Evolutionary conservation across 2,329 filamentous ascomycete genomes (phyloP).

Genomic region (Ophiostoma pallidulum): DNA sequence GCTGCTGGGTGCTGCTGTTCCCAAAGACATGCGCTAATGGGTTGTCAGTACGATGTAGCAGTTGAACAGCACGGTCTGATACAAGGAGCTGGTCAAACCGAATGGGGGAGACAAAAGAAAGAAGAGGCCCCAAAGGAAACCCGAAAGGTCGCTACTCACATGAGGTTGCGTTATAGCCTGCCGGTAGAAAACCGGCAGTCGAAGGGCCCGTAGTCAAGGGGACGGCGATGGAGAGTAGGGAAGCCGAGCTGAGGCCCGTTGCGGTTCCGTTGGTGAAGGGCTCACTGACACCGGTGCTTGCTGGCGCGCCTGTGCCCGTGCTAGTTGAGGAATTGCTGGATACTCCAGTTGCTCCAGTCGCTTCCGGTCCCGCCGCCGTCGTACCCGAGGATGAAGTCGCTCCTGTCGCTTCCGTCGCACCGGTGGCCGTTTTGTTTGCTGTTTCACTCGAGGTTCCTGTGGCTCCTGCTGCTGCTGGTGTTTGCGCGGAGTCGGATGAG

Average conservation of each 20-base stretch:
- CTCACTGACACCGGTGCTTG: not conserved
- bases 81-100: not conserved
- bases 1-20: slow-evolving; percentile 7
- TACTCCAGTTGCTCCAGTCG: not conserved
- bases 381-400: not conserved
- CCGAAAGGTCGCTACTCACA: not conserved
- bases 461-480: not conserved
- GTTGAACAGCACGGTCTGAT: too few species aligned
- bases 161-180: not conserved
- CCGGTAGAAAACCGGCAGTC: not conserved
- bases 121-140: not conserved
- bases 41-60: not conserved
- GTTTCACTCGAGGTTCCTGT: too few species aligned
- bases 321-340: not conserved
- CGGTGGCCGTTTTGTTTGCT: too few species aligned
- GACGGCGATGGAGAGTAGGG: not conserved
- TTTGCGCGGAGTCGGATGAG: slow-evolving; percentile 3
- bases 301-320: not conserved
- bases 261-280: slow-evolving; percentile 5
- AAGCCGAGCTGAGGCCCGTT: not conserved
- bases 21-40: not conserved
- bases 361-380: too few species aligned
- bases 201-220: slow-evolving; percentile 9
- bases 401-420: not conserved
- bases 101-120: not conserved